Percentiles rank a stretch among this genome's conserved stretches.
phyloP scores from a whole-genome alignment of 768 basidiomycete species.

The Cystobasidium tubakii region DNA sequence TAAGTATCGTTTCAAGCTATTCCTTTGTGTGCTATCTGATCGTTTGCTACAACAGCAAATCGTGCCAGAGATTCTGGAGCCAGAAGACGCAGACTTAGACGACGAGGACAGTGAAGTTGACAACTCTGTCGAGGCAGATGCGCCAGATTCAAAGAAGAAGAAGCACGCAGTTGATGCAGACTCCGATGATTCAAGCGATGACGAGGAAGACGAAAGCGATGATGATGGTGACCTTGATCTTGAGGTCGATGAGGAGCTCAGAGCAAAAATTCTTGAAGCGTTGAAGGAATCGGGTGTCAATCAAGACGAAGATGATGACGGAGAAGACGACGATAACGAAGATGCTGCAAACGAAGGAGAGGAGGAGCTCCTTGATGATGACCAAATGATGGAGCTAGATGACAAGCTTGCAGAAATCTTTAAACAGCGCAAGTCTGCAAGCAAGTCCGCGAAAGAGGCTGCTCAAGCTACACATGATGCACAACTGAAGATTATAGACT shows the following conservation, averaged over 20 bases:
- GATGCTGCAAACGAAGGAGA: constrained; percentile 55
- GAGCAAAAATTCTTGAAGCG: constrained; percentile 58
- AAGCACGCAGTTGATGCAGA: neutral
- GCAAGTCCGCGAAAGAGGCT: constrained; percentile 63
- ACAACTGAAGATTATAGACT: constrained; percentile 89
- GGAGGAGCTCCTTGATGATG: constrained; percentile 71
- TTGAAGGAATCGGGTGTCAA: constrained; percentile 48
- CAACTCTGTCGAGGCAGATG: constrained; percentile 52
- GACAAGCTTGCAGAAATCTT: constrained; percentile 85
- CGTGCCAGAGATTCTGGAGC: constrained; percentile 38
- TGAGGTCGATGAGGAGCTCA: constrained; percentile 56
- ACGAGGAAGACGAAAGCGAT: constrained; percentile 46
- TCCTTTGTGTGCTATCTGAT: constrained; percentile 31
- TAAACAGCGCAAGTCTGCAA: constrained; percentile 60
- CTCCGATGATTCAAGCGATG: constrained; percentile 36
- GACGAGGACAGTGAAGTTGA: constrained; percentile 53
- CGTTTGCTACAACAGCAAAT: constrained; percentile 33
- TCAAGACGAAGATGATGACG: constrained; percentile 51
- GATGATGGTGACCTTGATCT: constrained; percentile 48
- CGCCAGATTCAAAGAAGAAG: constrained; percentile 48
- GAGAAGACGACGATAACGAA: constrained; percentile 57
- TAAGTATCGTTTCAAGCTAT: neutral
- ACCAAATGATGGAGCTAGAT: constrained; percentile 96
- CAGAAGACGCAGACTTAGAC: constrained; percentile 49
- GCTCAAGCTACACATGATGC: constrained; percentile 89